These are phyloP conservation scores for Phytopythium oedochilum DNA, from an alignment of 352 stramenopile species.

Conservation along the genomic window DNA sequence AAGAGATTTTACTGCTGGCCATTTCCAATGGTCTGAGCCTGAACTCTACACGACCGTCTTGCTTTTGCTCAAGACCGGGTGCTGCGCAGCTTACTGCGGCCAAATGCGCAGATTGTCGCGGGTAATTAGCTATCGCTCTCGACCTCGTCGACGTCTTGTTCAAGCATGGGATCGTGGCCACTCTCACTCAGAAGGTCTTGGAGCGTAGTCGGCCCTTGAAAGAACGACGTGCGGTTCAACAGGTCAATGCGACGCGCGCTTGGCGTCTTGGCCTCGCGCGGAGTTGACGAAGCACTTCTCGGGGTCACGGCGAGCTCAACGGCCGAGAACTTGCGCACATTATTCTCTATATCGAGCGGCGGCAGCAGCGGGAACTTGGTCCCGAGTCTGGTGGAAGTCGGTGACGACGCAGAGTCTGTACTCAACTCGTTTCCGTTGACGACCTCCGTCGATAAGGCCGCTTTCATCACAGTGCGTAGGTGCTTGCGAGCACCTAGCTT, in stretches of 20 bases:
- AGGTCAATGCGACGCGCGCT: not conserved
- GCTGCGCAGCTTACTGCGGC: too few species aligned
- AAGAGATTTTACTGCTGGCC: too few species aligned
- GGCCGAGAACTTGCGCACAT: conserved; percentile 2
- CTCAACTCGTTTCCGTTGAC: too few species aligned
- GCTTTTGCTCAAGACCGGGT: too few species aligned
- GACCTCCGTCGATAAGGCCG: not conserved
- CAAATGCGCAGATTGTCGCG: too few species aligned
- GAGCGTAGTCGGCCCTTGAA: not conserved
- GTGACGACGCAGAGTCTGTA: not conserved
- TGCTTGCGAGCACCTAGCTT: conserved; percentile 29
- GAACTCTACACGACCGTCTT: too few species aligned
- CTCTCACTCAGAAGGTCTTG: conserved; percentile 1
- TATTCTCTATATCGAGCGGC: not conserved
- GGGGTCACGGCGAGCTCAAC: not conserved
- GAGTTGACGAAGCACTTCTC: not conserved
- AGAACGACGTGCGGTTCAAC: conserved; percentile 1
- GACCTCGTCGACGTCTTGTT: not conserved
- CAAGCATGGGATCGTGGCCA: not conserved
- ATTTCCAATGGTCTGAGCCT: too few species aligned
- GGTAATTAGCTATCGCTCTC: conserved; percentile 1
- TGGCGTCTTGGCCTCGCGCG: not conserved
- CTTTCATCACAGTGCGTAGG: conserved; percentile 1
- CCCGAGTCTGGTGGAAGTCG: too few species aligned
- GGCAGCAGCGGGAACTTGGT: not conserved